phyloP scores from a whole-genome alignment of 2,329 filamentous ascomycete genomes.

The Albifimbria verrucaria region DNA sequence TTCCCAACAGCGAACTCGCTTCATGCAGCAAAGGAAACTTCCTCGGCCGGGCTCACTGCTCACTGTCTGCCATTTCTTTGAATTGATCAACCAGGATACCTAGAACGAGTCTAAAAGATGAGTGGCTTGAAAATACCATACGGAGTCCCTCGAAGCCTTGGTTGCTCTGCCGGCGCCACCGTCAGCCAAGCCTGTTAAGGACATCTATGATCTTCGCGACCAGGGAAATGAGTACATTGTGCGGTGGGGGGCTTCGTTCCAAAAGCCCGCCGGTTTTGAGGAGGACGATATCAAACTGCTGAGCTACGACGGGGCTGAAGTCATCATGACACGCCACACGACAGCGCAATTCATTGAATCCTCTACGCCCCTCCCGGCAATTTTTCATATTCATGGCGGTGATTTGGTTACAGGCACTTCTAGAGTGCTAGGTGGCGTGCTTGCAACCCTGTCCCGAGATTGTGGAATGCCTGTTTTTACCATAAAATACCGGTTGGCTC shows the following conservation, averaged over 20 bases:
- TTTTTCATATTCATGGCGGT: constrained; percentile 38
- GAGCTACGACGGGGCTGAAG: constrained; percentile 11
- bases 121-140: constrained; percentile 5
- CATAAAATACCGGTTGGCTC: constrained; percentile 40
- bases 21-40: no score
- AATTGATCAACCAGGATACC: no score
- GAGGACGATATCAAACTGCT: constrained; percentile 10
- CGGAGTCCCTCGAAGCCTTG: constrained; percentile 6
- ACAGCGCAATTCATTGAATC: not conserved
- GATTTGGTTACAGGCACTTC: constrained; percentile 31
- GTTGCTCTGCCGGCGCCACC: not conserved
- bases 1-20: no score
- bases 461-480: constrained; percentile 31
- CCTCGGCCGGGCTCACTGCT: no score
- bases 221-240: constrained; percentile 2
- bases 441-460: constrained; percentile 20
- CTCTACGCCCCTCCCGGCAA: constrained; percentile 16
- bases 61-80: no score
- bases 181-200: constrained; percentile 2
- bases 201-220: constrained; percentile 8
- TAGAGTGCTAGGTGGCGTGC: constrained; percentile 16
- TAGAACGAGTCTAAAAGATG: constrained; percentile 3
- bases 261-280: constrained; percentile 5
- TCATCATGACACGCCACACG: constrained; percentile 14
- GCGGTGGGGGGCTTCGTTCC: not conserved